phyloP scores from a whole-genome alignment of 129 eudicot genomes.

The Ambrosia artemisiifolia region DNA sequence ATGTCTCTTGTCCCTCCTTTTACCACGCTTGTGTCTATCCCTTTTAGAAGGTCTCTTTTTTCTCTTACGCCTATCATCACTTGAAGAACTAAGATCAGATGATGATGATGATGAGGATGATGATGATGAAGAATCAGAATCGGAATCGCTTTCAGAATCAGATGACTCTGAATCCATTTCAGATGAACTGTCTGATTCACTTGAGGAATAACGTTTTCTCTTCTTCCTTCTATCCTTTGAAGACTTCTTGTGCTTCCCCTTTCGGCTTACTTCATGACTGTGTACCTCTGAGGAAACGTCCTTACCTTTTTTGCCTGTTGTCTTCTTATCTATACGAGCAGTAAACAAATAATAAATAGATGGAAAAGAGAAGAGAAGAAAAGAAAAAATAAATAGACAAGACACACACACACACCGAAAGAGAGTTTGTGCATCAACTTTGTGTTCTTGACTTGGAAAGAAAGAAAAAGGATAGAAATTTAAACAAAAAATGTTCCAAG shows the following conservation, averaged over 20 bases:
- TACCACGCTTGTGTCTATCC: conserved; percentile 62
- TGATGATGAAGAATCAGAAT: conserved; percentile 75
- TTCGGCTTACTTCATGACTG: conserved; percentile 47
- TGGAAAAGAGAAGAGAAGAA: background rate
- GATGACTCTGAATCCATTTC: conserved; percentile 68
- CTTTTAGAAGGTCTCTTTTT: conserved; percentile 76
- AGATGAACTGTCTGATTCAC: conserved; percentile 70
- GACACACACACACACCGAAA: background rate
- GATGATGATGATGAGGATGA: conserved; percentile 53
- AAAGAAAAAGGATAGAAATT: background rate
- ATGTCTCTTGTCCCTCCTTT: conserved; percentile 59
- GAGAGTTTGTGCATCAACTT: no score
- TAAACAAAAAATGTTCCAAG: background rate
- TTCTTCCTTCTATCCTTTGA: conserved; percentile 60
- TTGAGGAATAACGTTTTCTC: conserved; percentile 56
- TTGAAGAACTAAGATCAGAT: conserved; percentile 82
- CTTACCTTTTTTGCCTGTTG: conserved; percentile 43
- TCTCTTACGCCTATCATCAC: conserved; percentile 79
- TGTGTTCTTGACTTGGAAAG: background rate
- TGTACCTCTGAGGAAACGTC: conserved; percentile 52
- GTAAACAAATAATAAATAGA: conserved; percentile 1
- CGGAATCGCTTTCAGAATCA: conserved; percentile 67
- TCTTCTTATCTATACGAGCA: conserved; percentile 43
- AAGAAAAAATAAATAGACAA: background rate
- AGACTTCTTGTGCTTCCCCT: conserved; percentile 66